Percentiles rank a stretch among this genome's conserved stretches.
Conservation (phyloP, 2,329 filamentous ascomycete genomes). For the Aschersonia sp. region DNA sequence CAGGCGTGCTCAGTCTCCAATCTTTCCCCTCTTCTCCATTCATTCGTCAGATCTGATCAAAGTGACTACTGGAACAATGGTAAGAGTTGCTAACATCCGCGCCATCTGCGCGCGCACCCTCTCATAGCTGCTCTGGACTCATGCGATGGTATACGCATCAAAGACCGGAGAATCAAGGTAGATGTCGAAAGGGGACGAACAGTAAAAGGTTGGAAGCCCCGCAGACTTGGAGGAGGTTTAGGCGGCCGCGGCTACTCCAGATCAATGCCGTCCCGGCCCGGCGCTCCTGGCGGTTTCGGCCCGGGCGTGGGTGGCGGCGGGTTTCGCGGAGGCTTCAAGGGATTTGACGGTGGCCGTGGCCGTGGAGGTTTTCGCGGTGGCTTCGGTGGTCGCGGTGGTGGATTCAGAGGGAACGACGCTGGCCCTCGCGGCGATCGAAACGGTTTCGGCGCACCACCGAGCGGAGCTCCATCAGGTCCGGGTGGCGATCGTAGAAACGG, state of each 20-base stretch:
- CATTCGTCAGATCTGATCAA: conserved; percentile 1
- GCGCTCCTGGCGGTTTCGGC: conserved; percentile 42
- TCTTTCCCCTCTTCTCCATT: conserved; percentile 7
- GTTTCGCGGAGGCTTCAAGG: conserved; percentile 30
- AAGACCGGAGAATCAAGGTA: conserved; percentile 80
- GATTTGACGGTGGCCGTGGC: conserved; percentile 29
- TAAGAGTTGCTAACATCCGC: conserved; percentile 54
- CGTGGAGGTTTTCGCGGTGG: conserved; percentile 23
- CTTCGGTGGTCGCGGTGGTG: conserved; percentile 38
- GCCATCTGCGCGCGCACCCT: conserved; percentile 40
- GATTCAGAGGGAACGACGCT: conserved; percentile 31
- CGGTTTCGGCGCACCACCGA: conserved; percentile 32
- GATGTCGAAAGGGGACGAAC: conserved; percentile 95
- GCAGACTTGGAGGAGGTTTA: conserved; percentile 79
- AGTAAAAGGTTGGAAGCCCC: conserved; percentile 84
- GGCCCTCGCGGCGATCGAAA: conserved; percentile 23
- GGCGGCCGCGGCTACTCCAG: conserved; percentile 91
- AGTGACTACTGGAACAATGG: conserved; percentile 20
- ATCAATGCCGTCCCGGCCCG: conserved; percentile 57
- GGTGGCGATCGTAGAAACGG: conserved; percentile 29
- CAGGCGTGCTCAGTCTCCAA: conserved; percentile 39
- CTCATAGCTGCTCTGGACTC: conserved; percentile 75
- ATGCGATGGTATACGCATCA: conserved; percentile 81
- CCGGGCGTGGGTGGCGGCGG: conserved; percentile 28
- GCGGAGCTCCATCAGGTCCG: conserved; percentile 47